Conservation (phyloP, 768 basidiomycete genomes). For the Mycena floridula region DNA sequence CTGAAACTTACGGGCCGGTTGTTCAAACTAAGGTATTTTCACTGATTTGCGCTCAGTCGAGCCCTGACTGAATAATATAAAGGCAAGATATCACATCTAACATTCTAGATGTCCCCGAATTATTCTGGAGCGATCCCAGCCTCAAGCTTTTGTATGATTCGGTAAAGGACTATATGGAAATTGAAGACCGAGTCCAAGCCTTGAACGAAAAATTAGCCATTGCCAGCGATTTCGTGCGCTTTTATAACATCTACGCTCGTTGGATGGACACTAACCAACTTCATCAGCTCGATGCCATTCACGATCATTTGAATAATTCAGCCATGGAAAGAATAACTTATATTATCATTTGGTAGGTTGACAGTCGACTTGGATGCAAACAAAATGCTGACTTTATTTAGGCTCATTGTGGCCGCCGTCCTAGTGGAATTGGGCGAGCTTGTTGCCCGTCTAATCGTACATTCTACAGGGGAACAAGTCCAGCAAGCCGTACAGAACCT, state of each 20-base stretch:
- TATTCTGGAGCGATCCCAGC: constrained; percentile 94
- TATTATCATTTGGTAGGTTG: constrained; percentile 39
- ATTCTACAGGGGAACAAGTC: constrained; percentile 38
- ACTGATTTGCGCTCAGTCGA: too few species aligned
- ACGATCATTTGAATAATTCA: constrained; percentile 85
- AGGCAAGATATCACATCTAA: too few species aligned
- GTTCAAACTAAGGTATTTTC: constrained; percentile 84
- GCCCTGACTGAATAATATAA: too few species aligned
- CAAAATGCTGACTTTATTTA: constrained; percentile 26
- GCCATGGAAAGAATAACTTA: constrained; percentile 88
- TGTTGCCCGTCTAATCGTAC: constrained; percentile 67
- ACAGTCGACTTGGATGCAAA: constrained; percentile 14
- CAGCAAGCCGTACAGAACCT: constrained; percentile 9
- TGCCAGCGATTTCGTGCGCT: constrained; percentile 80
- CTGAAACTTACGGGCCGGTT: constrained; percentile 80
- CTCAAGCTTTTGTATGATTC: constrained; percentile 87
- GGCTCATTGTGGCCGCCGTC: constrained; percentile 86
- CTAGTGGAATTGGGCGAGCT: constrained; percentile 89
- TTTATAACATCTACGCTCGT: background rate
- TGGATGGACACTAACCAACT: constrained; percentile 2
- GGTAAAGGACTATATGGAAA: constrained; percentile 93
- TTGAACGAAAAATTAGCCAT: constrained; percentile 86
- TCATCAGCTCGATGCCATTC: constrained; percentile 55
- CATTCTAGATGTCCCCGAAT: constrained; percentile 87
- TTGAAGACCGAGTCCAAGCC: constrained; percentile 72